Base-by-base conservation (phyloP, 139 green algal genomes). In the Tetratostichococcus sp. region DNA sequence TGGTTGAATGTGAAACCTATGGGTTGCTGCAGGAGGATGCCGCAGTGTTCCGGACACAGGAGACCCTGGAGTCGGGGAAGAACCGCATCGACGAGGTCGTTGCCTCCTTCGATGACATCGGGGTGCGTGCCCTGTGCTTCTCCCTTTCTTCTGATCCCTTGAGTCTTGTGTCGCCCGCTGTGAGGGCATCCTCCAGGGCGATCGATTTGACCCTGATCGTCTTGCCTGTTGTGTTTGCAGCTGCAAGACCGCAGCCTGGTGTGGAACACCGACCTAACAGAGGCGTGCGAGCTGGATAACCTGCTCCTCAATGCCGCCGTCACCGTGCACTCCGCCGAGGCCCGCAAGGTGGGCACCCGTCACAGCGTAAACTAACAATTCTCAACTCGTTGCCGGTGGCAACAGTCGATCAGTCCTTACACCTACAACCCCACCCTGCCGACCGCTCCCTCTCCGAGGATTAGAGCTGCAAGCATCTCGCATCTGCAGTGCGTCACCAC, bases 241-340 rank as follows among this genome's bases (percentile, higher is more conserved):
- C 50, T 88, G 26, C 71, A 83, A 72, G 88, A 93, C 77, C 79
- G 80, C 72, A 81, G 76, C 69, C 80, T 96, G 80, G 87, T 96
- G 62, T 97, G 93, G 92, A 98, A 98, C 88, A 97, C 93, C 0
- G 93, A 98, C 82, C 82, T 99, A 72, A 72, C 97, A 57, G 96
- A 99, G 85, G 92, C 95, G 34, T 42, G 43, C 30, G 96, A 99
- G 92, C 91, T 99, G 77, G 93, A 99, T 80, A 99, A 99, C 87
- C 86, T 99, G 84, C 89, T 99, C 23, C 91, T 91, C 74, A 98
- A 97, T 74, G 93, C 94, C 19, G 73, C 83, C 30, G 75, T 92
- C 50, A 97, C 92, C 28, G 96, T 96, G 87, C 92, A 97, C 86
- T 85, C 67, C 11, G 93, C 85, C 71, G 86, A 90, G 83, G 75